Percentiles rank a stretch among this genome's conserved stretches.
Evolutionary conservation across 108 stramenopile genomes (phyloP).

Genomic region (Skeletonema grethae): DNA sequence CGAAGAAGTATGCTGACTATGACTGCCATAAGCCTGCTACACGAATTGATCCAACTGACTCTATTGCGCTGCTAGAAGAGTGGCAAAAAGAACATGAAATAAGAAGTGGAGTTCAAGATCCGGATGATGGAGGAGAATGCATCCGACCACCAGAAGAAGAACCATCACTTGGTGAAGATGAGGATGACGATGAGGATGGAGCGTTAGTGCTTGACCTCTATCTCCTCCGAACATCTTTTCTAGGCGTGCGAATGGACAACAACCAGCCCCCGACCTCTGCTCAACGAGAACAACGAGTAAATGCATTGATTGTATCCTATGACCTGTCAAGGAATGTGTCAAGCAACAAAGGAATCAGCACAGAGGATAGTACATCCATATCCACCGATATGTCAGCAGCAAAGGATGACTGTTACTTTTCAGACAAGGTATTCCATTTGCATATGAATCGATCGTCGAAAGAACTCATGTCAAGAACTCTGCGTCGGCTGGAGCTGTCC

Average conservation of each 20-base stretch:
- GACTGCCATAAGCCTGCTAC: conserved; percentile 20
- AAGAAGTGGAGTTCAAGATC: too few species aligned
- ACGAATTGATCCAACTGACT: conserved; percentile 15
- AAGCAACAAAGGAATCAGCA: not conserved
- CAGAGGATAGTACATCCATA: not conserved
- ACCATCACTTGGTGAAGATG: not conserved
- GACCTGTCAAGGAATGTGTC: conserved; percentile 19
- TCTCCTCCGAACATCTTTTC: conserved; percentile 10
- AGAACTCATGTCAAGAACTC: conserved; percentile 24
- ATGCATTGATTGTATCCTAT: conserved; percentile 18
- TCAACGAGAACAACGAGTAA: conserved; percentile 10
- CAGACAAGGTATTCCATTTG: conserved; percentile 20
- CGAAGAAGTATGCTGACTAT: conserved; percentile 20
- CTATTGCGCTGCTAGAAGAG: conserved; percentile 5
- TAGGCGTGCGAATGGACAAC: not conserved
- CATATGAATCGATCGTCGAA: conserved; percentile 46
- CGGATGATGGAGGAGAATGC: not conserved
- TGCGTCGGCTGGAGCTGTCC: conserved; percentile 44
- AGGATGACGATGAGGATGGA: conserved; percentile 10
- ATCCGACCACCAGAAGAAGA: conserved; percentile 1
- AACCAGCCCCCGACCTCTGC: not conserved
- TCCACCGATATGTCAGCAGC: not conserved
- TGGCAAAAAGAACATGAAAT: not conserved
- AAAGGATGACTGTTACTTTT: not conserved
- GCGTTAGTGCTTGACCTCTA: conserved; percentile 30